phyloP scores from a whole-genome alignment of 805 yeast genomes.

The Sungouiozyma intestinalis region DNA sequence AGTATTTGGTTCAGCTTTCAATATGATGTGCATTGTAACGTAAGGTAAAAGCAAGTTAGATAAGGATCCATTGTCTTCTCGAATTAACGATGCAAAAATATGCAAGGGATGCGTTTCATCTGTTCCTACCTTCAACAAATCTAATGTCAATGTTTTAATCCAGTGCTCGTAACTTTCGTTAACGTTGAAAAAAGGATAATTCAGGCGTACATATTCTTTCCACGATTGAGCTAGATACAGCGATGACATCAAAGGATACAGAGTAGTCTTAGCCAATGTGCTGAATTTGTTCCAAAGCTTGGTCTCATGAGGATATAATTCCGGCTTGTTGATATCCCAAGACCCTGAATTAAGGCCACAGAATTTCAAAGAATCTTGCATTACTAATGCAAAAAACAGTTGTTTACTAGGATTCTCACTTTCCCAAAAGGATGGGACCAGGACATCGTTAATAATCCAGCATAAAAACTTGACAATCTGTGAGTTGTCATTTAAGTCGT shows the following conservation, averaged over 20 bases:
- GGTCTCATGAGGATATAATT: conserved; percentile 22
- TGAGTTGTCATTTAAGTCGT: conserved; percentile 48
- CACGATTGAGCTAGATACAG: conserved; percentile 53
- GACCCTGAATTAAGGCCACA: conserved; percentile 37
- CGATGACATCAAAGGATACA: conserved; percentile 66
- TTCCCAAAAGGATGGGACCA: conserved; percentile 84
- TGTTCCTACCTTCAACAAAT: conserved; percentile 39
- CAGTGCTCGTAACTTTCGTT: conserved; percentile 54
- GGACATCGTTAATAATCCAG: conserved; percentile 50
- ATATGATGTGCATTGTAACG: conserved; percentile 52
- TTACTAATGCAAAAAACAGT: conserved; percentile 71
- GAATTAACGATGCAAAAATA: conserved; percentile 53
- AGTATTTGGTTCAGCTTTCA: conserved; percentile 37
- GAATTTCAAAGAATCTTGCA: conserved; percentile 73
- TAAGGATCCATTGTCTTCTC: conserved; percentile 59
- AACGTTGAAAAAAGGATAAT: conserved; percentile 55
- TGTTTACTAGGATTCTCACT: conserved; percentile 82
- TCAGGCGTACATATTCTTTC: conserved; percentile 34
- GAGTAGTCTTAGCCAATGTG: conserved; percentile 57
- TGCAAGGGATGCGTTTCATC: conserved; percentile 38
- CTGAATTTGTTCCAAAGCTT: conserved; percentile 52
- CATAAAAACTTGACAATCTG: conserved; percentile 61
- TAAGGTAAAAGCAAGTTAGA: conserved; percentile 71
- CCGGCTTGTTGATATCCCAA: conserved; percentile 23
- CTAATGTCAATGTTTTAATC: conserved; percentile 61